A percentile compares a stretch with the other conserved stretches of the same genome.
Conservation (phyloP, 2,329 filamentous ascomycete genomes). For the Phialophora tarda region DNA sequence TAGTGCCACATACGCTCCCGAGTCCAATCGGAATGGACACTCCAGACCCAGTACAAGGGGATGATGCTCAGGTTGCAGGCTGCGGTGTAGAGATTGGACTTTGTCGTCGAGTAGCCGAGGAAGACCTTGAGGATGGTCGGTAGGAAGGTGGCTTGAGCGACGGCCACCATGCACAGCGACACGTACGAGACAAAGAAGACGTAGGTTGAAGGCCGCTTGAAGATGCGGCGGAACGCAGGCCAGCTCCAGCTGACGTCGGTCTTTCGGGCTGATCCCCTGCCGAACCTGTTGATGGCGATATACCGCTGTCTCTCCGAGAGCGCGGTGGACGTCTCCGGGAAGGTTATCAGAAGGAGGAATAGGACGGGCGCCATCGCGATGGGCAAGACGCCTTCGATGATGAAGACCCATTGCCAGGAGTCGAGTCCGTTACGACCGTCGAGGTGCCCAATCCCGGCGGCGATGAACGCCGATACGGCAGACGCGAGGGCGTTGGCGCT, state of each 20-base stretch:
- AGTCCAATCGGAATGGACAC: slow-evolving; percentile 39
- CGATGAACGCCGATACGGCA: slow-evolving; percentile 38
- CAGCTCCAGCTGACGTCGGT: slow-evolving; percentile 37
- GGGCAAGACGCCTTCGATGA: slow-evolving; percentile 37
- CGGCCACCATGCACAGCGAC: slow-evolving; percentile 36
- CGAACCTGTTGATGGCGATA: slow-evolving; percentile 39
- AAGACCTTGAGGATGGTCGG: slow-evolving; percentile 39
- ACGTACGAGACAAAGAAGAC: slow-evolving; percentile 39
- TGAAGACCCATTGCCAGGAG: slow-evolving; percentile 38
- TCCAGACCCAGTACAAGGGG: slow-evolving; percentile 35
- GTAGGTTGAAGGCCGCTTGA: slow-evolving; percentile 39
- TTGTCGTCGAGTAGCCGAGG: slow-evolving; percentile 32
- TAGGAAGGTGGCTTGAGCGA: slow-evolving; percentile 38
- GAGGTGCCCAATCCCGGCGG: slow-evolving; percentile 35
- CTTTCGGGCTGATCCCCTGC: slow-evolving; percentile 33
- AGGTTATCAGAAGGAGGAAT: slow-evolving; percentile 38
- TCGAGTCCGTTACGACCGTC: slow-evolving; percentile 25
- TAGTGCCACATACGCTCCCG: slow-evolving; percentile 41
- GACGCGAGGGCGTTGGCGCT: slow-evolving; percentile 37
- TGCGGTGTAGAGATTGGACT: slow-evolving; percentile 39
- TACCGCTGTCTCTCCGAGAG: slow-evolving; percentile 36
- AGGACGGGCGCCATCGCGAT: slow-evolving; percentile 24
- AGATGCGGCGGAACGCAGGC: slow-evolving; percentile 37
- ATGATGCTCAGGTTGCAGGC: slow-evolving; percentile 37
- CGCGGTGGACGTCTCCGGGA: slow-evolving; percentile 35